These are phyloP conservation scores for Mitragyna speciosa DNA, from an alignment of 257 asterid genomes.

Conservation along the genomic window DNA sequence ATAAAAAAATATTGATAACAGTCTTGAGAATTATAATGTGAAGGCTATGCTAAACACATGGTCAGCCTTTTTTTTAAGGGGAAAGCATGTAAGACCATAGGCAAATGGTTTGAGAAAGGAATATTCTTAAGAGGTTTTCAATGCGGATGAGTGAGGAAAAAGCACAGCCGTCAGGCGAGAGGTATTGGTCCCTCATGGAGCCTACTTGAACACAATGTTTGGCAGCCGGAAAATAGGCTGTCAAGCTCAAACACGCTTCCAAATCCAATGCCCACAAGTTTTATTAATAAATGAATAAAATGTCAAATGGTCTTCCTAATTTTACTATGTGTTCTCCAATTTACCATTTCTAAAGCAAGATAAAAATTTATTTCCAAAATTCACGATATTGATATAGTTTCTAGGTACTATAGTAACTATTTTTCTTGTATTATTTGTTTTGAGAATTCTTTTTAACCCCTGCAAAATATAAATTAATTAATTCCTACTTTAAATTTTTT, in stretches of 20 bases:
- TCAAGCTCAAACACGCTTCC: not conserved
- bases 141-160: not conserved
- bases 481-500: too few species aligned
- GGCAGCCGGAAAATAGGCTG: constrained; percentile 9
- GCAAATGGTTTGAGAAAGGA: constrained; percentile 12
- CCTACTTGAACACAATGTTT: not conserved
- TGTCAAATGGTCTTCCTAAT: not conserved
- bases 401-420: too few species aligned
- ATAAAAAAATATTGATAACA: too few species aligned
- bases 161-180: constrained; percentile 19
- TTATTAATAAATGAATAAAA: not conserved
- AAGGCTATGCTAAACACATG: not conserved
- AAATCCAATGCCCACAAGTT: not conserved
- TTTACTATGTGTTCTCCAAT: not conserved
- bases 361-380: too few species aligned
- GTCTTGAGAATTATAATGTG: too few species aligned
- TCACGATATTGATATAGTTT: too few species aligned
- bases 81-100: not conserved
- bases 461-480: too few species aligned
- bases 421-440: too few species aligned
- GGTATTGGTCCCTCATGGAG: not conserved
- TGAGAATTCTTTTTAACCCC: too few species aligned
- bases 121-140: constrained; percentile 16
- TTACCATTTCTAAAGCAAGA: too few species aligned
- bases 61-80: not conserved